Conservation (phyloP, 1,284 basidiomycete species). For the Phenoliferia sp. region DNA sequence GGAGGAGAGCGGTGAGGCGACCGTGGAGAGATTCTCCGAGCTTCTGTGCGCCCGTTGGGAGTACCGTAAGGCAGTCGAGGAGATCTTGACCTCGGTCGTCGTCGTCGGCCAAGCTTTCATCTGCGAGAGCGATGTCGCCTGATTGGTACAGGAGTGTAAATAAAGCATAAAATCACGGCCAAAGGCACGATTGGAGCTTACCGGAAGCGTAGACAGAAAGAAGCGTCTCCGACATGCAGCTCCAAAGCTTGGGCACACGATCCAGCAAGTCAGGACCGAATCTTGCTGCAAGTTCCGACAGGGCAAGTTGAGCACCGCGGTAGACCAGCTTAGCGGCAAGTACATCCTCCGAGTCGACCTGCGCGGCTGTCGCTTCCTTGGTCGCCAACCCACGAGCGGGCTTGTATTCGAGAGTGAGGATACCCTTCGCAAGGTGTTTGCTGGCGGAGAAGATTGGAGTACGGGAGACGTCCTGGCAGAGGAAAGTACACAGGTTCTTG, state of each 20-base stretch:
- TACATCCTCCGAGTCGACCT: slow-evolving; percentile 47
- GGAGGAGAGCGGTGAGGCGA: slow-evolving; percentile 67
- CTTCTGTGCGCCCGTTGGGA: slow-evolving; percentile 74
- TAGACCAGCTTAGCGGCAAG: slow-evolving; percentile 51
- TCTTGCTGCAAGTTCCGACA: slow-evolving; percentile 67
- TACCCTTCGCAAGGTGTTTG: slow-evolving; percentile 61
- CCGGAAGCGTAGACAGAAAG: slow-evolving; percentile 61
- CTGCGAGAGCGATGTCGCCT: slow-evolving; percentile 39
- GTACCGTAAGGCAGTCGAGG: slow-evolving; percentile 85
- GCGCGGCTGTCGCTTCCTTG: slow-evolving; percentile 48
- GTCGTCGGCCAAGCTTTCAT: slow-evolving; percentile 45
- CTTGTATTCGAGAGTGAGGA: slow-evolving; percentile 54
- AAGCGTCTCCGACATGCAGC: slow-evolving; percentile 77
- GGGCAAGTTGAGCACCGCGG: slow-evolving; percentile 80
- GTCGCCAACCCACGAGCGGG: slow-evolving; percentile 42
- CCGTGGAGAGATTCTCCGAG: slow-evolving; percentile 67
- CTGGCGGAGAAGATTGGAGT: slow-evolving; percentile 81
- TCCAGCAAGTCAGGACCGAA: slow-evolving; percentile 73
- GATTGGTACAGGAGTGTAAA: background rate
- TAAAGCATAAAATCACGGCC: background rate
- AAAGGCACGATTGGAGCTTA: slow-evolving; percentile 39
- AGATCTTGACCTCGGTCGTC: slow-evolving; percentile 71
- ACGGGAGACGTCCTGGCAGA: slow-evolving; percentile 83
- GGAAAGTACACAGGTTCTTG: slow-evolving; percentile 93
- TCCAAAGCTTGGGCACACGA: slow-evolving; percentile 86